These are phyloP conservation scores for Aspergillus pseudoviridinutans DNA, from an alignment of 2,329 filamentous ascomycete species.

Conservation along the genomic window DNA sequence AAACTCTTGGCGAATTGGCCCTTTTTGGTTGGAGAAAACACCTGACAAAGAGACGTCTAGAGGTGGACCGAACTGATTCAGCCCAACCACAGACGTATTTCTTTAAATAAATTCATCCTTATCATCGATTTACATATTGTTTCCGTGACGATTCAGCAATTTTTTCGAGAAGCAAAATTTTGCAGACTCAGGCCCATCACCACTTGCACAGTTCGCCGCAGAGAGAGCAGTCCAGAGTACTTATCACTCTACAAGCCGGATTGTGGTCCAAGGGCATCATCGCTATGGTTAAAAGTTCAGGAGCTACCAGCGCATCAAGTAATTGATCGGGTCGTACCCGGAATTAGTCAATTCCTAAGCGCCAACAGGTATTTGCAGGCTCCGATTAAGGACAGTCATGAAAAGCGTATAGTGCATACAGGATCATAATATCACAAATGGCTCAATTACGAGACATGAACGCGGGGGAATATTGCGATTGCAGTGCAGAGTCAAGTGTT, in stretches of 20 bases:
- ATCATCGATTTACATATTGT: not conserved
- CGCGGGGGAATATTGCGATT: constrained; percentile 7
- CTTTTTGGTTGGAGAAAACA: not conserved
- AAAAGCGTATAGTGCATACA: constrained; percentile 2
- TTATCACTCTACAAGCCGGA: not conserved
- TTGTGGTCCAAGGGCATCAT: not conserved
- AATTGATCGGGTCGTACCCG: not conserved
- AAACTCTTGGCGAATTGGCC: constrained; percentile 32
- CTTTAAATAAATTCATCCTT: not conserved
- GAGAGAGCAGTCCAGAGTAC: too few relatives aligned
- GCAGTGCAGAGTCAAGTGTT: constrained; percentile 1
- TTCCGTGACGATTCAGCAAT: not conserved
- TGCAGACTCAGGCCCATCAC: not conserved
- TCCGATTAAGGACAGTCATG: constrained; percentile 8
- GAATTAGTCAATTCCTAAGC: not conserved
- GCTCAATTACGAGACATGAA: constrained; percentile 3
- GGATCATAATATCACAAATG: constrained; percentile 6
- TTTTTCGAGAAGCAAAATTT: not conserved
- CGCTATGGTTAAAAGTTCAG: not conserved
- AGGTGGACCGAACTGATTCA: not conserved
- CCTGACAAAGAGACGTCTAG: not conserved
- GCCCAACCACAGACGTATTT: not conserved
- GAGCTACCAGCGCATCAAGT: not conserved
- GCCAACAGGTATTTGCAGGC: constrained; percentile 3
- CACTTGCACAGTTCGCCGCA: too few relatives aligned